phyloP scores from a whole-genome alignment of 2,329 filamentous ascomycete genomes.

The Zalaria obscura region DNA sequence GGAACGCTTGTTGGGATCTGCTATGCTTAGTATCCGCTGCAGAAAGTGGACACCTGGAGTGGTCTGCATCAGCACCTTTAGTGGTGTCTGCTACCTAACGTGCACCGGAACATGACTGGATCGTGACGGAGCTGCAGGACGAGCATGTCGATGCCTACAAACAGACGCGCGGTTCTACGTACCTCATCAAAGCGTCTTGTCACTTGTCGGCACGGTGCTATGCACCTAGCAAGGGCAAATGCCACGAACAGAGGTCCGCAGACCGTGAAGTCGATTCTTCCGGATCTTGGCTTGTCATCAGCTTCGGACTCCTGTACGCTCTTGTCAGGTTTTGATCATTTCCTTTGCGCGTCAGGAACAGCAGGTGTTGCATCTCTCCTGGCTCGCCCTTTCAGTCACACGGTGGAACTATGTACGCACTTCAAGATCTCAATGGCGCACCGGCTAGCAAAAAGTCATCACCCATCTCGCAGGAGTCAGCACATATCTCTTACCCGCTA shows the following conservation, averaged over 20 bases:
- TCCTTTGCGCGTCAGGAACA: background rate
- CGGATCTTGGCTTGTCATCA: background rate
- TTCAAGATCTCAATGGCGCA: background rate
- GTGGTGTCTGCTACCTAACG: slow-evolving; percentile 14
- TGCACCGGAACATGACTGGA: background rate
- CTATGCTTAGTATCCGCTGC: slow-evolving; percentile 21
- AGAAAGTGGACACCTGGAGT: slow-evolving; percentile 7
- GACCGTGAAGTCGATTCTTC: slow-evolving; percentile 1
- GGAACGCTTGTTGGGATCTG: slow-evolving; percentile 10
- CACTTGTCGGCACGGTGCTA: slow-evolving; percentile 46
- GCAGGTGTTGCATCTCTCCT: slow-evolving; percentile 3
- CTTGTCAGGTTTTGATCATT: background rate
- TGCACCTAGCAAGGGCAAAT: slow-evolving; percentile 40
- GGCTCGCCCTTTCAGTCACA: background rate
- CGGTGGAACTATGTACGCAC: slow-evolving; percentile 1
- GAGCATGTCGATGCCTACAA: slow-evolving; percentile 28
- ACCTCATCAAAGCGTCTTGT: slow-evolving; percentile 20
- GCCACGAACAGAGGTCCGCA: slow-evolving; percentile 26
- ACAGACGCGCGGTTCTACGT: slow-evolving; percentile 24
- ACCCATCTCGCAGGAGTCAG: slow-evolving; percentile 30
- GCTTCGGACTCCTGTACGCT: slow-evolving; percentile 3
- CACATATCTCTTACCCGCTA: slow-evolving; percentile 33
- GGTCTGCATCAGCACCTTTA: slow-evolving; percentile 15
- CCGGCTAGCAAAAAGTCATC: slow-evolving; percentile 1
- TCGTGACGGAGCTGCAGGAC: slow-evolving; percentile 13